Evolutionary conservation across 495 filamentous ascomycete species (phyloP).

Genomic region (Annulohypoxylon nitens): DNA sequence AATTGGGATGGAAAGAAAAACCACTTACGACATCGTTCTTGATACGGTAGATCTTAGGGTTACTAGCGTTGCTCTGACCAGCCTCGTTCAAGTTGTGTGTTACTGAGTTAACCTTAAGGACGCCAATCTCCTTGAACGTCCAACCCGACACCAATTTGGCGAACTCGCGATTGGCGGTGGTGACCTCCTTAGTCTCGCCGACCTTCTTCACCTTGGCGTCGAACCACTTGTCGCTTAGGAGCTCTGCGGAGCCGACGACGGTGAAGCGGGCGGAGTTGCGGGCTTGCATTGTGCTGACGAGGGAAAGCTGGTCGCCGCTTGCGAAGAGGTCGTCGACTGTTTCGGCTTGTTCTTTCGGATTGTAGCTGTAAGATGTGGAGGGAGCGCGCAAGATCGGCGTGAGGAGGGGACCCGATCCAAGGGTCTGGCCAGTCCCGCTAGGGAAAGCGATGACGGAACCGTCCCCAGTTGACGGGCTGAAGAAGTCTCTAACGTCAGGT

Average conservation of each 20-base stretch:
- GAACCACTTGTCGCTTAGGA: slow-evolving; percentile 92
- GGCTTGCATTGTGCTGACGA: slow-evolving; percentile 87
- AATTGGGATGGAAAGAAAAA: slow-evolving; percentile 40
- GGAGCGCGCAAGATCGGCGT: slow-evolving; percentile 85
- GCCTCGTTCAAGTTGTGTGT: slow-evolving; percentile 79
- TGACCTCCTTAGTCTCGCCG: slow-evolving; percentile 65
- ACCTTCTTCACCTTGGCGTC: slow-evolving; percentile 78
- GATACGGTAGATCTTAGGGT: slow-evolving; percentile 92
- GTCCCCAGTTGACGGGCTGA: slow-evolving; percentile 69
- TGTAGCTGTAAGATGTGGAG: slow-evolving; percentile 90
- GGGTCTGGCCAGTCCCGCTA: slow-evolving; percentile 79
- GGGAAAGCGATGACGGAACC: slow-evolving; percentile 79
- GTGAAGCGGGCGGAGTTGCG: slow-evolving; percentile 93
- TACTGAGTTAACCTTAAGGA: slow-evolving; percentile 85
- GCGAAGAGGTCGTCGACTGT: slow-evolving; percentile 81
- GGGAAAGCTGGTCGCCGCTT: slow-evolving; percentile 81
- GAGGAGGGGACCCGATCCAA: slow-evolving; percentile 81
- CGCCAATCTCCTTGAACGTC: slow-evolving; percentile 94
- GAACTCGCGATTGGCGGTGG: slow-evolving; percentile 86
- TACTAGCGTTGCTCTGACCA: slow-evolving; percentile 66
- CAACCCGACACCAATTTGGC: slow-evolving; percentile 84
- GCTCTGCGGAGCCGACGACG: slow-evolving; percentile 86
- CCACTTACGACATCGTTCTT: slow-evolving; percentile 92
- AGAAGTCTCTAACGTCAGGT: slow-evolving; percentile 81
- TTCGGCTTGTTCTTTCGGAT: slow-evolving; percentile 87